Base-by-base conservation (phyloP, 2,329 filamentous ascomycete species). In the Cladosporium phlei region DNA sequence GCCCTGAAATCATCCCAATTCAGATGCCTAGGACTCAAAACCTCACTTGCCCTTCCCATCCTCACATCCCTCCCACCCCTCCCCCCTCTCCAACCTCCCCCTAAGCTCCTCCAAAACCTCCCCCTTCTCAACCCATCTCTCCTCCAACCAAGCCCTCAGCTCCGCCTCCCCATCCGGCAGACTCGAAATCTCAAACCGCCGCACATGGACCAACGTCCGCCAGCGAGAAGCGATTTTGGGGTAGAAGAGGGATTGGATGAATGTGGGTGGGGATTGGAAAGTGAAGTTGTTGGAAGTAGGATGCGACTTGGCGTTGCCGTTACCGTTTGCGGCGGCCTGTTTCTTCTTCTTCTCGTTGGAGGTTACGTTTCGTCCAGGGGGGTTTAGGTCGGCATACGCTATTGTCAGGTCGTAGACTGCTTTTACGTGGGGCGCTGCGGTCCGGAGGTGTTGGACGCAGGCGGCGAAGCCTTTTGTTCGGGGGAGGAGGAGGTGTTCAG, bases 391-490 rank as follows among this genome's bases (percentile, higher is more conserved):
- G 4, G 63, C 62, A 39, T 67, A 68, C 4, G 65, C 65, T n/a
- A 68, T 54, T 1, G 65, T 67, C n/a, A 67, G 47, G 39, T 68
- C 66, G 56, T 66, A 66, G 4, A 68, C 64, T 3, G 64, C 62
- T 38, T 58, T 61, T 7, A 68, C 57, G 37, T 66, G 65, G 12
- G 58, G 47, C 16, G 58, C 52, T n/a, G n/a, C n/a, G 3, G 54
- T 38, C 10, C 64, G 59, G 43, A 83, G 65, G 48, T 78, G 73
- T 59, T 77, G 73, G 9, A 82, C 76, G 1, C 75, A 78, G 21
- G 77, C 72, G 38, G 81, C 69, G 60, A 83, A 83, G 40, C 79
- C 79, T 59, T 77, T 81, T 16, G 74, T 79, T 24, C 78, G 72
- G 17, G 78, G 78, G 55, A 80, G 81, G 14, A 83, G 69, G 10